These are phyloP conservation scores for Trichoderma guizhouense DNA, from an alignment of 2,329 filamentous ascomycete genomes.

Conservation along the genomic window DNA sequence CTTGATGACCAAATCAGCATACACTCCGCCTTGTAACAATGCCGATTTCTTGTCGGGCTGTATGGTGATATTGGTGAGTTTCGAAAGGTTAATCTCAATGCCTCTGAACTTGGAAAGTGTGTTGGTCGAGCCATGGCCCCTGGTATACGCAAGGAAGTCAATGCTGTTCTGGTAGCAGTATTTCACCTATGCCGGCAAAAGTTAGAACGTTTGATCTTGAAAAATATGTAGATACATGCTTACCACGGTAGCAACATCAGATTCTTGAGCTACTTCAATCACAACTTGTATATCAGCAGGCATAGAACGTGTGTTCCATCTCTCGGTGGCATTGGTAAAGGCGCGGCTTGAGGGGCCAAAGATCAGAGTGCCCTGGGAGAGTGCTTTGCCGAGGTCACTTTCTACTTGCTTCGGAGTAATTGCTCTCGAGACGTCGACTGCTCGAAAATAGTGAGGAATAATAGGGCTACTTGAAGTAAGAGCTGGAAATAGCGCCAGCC, in stretches of 20 bases:
- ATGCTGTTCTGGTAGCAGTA: background rate
- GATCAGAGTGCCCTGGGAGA: background rate
- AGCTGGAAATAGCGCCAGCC: background rate
- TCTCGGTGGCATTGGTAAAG: background rate
- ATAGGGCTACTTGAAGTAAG: background rate
- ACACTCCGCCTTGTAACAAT: background rate
- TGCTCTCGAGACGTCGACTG: background rate
- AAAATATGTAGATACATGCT: background rate
- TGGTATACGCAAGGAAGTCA: background rate
- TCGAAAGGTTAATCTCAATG: background rate
- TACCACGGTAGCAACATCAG: background rate
- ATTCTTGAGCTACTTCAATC: background rate
- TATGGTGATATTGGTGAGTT: background rate
- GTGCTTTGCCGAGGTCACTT: background rate
- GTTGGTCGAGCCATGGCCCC: background rate
- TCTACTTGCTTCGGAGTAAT: background rate
- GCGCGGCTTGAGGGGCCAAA: background rate
- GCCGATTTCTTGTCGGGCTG: background rate
- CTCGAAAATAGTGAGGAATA: background rate
- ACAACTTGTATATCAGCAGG: background rate
- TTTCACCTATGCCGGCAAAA: background rate
- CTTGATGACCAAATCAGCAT: background rate
- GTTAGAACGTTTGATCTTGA: background rate
- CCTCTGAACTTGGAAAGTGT: background rate
- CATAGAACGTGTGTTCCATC: background rate